Percentiles rank a stretch among this genome's conserved stretches.
Evolutionary conservation across 2,329 filamentous ascomycete genomes (phyloP).

Genomic region (Penicillium sp.): DNA sequence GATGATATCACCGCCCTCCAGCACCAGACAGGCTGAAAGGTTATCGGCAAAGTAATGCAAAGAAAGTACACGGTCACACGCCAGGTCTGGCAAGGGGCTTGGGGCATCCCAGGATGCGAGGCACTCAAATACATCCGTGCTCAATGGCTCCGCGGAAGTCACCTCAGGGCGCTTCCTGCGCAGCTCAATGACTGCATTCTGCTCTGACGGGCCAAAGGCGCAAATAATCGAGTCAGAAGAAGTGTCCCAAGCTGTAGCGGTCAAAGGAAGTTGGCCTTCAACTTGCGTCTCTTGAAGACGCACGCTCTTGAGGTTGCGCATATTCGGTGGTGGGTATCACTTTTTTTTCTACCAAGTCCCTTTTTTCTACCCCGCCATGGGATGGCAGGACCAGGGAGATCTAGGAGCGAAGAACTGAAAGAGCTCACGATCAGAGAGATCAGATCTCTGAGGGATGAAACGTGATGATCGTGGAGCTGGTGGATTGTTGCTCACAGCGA

Average conservation of each 20-base stretch:
- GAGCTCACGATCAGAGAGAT: not conserved
- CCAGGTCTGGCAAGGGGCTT: conserved; percentile 71
- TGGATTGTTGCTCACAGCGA: conserved; percentile 18
- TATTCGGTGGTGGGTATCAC: conserved; percentile 45
- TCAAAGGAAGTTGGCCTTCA: conserved; percentile 60
- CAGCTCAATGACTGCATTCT: conserved; percentile 71
- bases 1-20: conserved; percentile 88
- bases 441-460: not conserved
- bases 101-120: conserved; percentile 89
- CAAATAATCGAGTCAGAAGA: conserved; percentile 74
- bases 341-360: conserved; percentile 16
- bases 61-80: conserved; percentile 71
- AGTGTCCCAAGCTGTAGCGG: conserved; percentile 82
- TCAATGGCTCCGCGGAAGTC: conserved; percentile 41
- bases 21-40: conserved; percentile 72
- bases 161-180: conserved; percentile 47
- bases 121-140: conserved; percentile 41
- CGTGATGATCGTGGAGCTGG: not conserved
- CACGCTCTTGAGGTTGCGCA: conserved; percentile 86
- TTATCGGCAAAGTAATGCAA: conserved; percentile 85
- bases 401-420: not conserved
- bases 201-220: conserved; percentile 74
- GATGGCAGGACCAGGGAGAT: conserved; percentile 16
- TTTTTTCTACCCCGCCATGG: conserved; percentile 37
- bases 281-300: conserved; percentile 65